Conservation (phyloP, 192 early-diverging fungal genomes). For the Thamnidium elegans region DNA sequence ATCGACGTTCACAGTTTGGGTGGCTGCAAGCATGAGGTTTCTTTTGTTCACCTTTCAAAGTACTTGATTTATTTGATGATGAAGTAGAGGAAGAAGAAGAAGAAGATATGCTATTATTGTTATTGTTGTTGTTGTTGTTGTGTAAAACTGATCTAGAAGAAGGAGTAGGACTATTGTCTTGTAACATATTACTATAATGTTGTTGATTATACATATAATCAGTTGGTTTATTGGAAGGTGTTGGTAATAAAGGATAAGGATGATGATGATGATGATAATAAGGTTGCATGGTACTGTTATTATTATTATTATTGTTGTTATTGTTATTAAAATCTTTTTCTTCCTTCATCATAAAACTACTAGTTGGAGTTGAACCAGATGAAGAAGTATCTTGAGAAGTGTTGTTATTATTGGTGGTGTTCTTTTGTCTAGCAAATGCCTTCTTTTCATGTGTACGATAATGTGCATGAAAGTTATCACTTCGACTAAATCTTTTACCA, state of each 20-base stretch:
- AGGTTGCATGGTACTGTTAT: neutral
- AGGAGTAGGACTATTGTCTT: neutral
- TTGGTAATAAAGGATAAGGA: constrained; percentile 11
- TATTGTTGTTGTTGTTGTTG: neutral
- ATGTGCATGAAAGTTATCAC: constrained; percentile 76
- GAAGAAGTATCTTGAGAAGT: neutral
- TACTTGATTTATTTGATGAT: neutral
- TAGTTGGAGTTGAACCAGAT: neutral
- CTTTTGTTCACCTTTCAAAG: constrained; percentile 7
- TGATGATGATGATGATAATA: constrained; percentile 13
- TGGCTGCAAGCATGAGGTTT: constrained; percentile 35
- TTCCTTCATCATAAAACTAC: constrained; percentile 11
- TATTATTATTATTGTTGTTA: neutral
- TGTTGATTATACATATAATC: constrained; percentile 1
- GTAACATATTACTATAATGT: neutral
- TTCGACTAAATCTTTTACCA: constrained; percentile 76
- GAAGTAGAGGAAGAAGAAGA: neutral
- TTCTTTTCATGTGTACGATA: constrained; percentile 72
- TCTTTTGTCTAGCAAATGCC: constrained; percentile 31
- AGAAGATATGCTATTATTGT: neutral
- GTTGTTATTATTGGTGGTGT: constrained; percentile 10
- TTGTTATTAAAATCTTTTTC: constrained; percentile 7
- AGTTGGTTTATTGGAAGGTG: neutral
- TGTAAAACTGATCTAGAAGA: constrained; percentile 5
- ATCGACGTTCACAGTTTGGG: constrained; percentile 47